Evolutionary conservation across 2,329 filamentous ascomycete genomes (phyloP), one percentile per base, ranked within the genome.

Genomic region (Pyrenophora graminea): DNA sequence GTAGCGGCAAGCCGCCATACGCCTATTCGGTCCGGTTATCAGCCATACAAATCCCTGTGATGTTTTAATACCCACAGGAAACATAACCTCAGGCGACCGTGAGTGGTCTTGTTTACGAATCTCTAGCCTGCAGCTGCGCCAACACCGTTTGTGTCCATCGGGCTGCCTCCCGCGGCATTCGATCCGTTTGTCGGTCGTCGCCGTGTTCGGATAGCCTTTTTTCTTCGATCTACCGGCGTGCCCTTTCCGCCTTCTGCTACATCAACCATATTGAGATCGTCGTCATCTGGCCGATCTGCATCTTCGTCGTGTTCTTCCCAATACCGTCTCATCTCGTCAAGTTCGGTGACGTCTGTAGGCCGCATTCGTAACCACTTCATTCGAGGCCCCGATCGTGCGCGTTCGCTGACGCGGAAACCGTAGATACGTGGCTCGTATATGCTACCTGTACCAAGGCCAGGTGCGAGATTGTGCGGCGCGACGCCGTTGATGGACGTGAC

Each of bases 371-470:
- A 78, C 94, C 94, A 99, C 71, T 92, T 91, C 94, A 99, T 99
- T 55, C 94, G 84, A 10, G 94, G 94, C 0, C 94, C 94, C 19
- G 90, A 91, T 61, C 89, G 85, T 36, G 94, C 90, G 51, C 92
- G 82, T 74, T 97, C 94, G 15, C 90, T 93, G 18, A 99, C 94
- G 55, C 89, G 85, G 79, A 99, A 99, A 23, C 94, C 94, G 75
- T 97, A 99, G 71, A 99, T 97, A 62, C 87, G 89, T 52, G 94
- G 91, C 70, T 97, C 91, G 76, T 97, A 97, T 66, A 97, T 90
- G 72, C 86, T 91, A 52, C 85, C 85, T 41, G 79, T 79, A 9
- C 94, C 94, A 2, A 99, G 81, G 1, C 91, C 91, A 0, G 94
- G 92, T 1, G 89, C 92, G 59, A 97, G 88, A 73, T 97, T 99